Base-by-base conservation (phyloP, 768 basidiomycete genomes). In the Kwoniella heveanensis region DNA sequence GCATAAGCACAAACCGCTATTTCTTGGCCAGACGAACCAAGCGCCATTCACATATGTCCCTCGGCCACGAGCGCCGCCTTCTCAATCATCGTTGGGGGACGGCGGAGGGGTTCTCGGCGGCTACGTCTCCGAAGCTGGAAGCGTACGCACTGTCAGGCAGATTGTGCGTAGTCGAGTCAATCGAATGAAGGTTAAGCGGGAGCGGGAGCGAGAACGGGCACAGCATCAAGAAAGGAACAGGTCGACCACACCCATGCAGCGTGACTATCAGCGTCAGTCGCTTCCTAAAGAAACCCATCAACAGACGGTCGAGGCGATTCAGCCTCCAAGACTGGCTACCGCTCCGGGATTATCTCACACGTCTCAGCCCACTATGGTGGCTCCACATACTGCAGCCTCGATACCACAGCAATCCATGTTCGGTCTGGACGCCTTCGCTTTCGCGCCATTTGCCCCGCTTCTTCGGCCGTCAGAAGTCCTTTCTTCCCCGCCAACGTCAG, bases 1-100 rank as follows among this genome's bases (percentile, higher is more conserved):
- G 5, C 29, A 8, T 5, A 26, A 32, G 5, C 29, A 8, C 9
- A 54, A 25, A 17, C 57, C 60, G 7, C 27, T 57, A 13, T 69
- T 72, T 54, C 47, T 68, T 12, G 70, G 70, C 24, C 61, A 72
- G 32, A 68, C 70, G n/a, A 65, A 68, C 30, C 67, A 67, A 30
- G 49, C 48, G 21, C 70, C 70, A 0, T 72, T 68, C 57, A 72
- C 67, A 15, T 69, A 60, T 48, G 46, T 63, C 6, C 53, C 64
- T 22, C 52, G 27, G 26, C 26, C 57, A 51, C 54, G 37, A 30
- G 25, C 51, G 37, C 57, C 57, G n/a, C 48, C 44, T 15, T 57
- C 55, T 9, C 55, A 57, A 19, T 50, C 39, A 36, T 62, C 39
- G 44, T 48, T n/a, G 63, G 26, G 27, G 8, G 37, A 19, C 36